Percentiles rank a stretch among this genome's conserved stretches.
These are phyloP conservation scores for Epichloe sibirici DNA, from an alignment of 2,329 filamentous ascomycete genomes.

Conservation along the genomic window DNA sequence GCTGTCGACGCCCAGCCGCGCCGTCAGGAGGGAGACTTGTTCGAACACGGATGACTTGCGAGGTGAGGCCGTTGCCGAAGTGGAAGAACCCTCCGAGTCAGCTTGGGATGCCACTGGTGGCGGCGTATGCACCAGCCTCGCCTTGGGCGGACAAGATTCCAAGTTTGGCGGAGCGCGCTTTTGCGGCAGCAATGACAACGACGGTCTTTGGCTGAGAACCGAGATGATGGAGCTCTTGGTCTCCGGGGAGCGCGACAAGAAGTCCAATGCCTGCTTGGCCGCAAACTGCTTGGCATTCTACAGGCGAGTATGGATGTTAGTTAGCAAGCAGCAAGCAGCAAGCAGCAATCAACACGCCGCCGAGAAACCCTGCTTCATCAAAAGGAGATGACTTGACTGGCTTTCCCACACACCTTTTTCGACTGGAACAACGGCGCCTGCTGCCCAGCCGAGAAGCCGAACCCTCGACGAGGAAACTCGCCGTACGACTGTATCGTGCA, in stretches of 20 bases:
- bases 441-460: constrained; percentile 19
- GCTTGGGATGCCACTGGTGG: not conserved
- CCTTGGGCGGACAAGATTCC: not conserved
- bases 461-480: constrained; percentile 19
- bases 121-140: too few relatives aligned
- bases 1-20: constrained; percentile 16
- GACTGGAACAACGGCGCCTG: constrained; percentile 25
- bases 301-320: not conserved
- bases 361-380: too few relatives aligned
- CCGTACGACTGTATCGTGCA: constrained; percentile 14
- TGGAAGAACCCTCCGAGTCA: not conserved
- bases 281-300: constrained; percentile 40
- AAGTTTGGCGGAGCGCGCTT: not conserved
- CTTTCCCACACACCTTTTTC: constrained; percentile 29
- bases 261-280: constrained; percentile 33
- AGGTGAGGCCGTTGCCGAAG: not conserved
- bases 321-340: not conserved
- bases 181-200: not conserved
- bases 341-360: not conserved
- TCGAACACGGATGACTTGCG: constrained; percentile 9
- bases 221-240: not conserved
- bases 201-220: not conserved
- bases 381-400: too few relatives aligned
- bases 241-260: constrained; percentile 17
- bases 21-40: constrained; percentile 22